Evolutionary conservation across 768 basidiomycete genomes (phyloP), one percentile per base, ranked within the genome.

Genomic region (Kwoniella sp.): DNA sequence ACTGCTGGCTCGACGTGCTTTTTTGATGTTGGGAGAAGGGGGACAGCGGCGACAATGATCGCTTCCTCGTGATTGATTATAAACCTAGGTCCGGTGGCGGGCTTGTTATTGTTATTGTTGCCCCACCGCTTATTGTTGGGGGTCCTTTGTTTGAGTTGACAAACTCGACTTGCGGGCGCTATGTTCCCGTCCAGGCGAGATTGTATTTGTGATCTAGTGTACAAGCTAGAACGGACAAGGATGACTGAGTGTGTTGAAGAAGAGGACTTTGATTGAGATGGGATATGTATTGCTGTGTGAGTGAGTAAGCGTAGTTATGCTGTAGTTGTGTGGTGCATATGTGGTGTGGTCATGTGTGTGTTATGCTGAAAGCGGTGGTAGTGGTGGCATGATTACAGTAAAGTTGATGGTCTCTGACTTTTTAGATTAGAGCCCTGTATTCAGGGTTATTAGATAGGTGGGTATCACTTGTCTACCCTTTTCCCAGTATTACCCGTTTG

Each of bases 401-500:
- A 9, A 19, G 40, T 6, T 44, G 8, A 44, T 19, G 40, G 40
- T 44, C 40, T 44, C 40, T 44, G 40, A 44, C 40, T 44, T 44
- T 44, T 44, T 44, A 44, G 40, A 44, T 44, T 44, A 44, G 40
- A 44, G 17, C 40, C 40, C 40, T 44, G 40, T 44, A 44, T 44
- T 44, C 40, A 44, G 40, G 40, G 40, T 44, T 15, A 15, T 44
- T 44, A 44, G 40, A 44, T 44, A 44, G 40, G 40, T 44, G 40
- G 40, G 40, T 44, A 44, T 44, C 13, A 33, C 33, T 6, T 6
- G 33, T 33, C 7, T 44, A 44, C 40, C 40, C 40, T 44, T 44
- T 44, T 44, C n/a, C n/a, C n/a, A n/a, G n/a, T 44, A 44, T 44
- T 44, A 44, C 40, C 40, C 40, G 40, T 44, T 44, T 44, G 40